Evolutionary conservation across 225 moss, liverwort and hornwort genomes (phyloP), one percentile per base, ranked within the genome.

Genomic region (Polytrichum formosum): DNA sequence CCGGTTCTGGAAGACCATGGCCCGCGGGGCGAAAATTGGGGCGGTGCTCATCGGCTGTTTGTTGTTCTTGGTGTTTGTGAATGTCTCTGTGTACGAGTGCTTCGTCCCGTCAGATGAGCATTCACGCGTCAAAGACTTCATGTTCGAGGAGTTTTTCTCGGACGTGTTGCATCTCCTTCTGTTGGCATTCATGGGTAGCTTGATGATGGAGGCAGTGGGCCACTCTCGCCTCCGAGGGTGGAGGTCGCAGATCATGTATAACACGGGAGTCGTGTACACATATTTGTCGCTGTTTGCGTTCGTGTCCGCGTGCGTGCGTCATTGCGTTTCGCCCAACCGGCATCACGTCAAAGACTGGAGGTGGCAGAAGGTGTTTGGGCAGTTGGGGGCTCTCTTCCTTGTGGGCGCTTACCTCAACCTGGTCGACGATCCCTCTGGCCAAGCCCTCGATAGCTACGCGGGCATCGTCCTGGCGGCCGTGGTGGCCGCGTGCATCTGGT

Each of bases 321-420:
- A 77, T 20, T 35, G 35, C 9, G 8, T 35, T 35, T 35, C 35
- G 35, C 35, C 26, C 7, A 8, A 0, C 3, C 54, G 56, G 65
- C 71, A 76, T 76, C 53, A 73, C 73, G 35, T 35, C 4, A 79
- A 79, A 2, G 85, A 85, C 30, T 85, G 85, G 85, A 74, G 85
- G 19, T 85, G 85, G 85, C 85, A 85, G 72, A 73, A 76, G 0
- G 82, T 85, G 69, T 85, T 85, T 19, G 82, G 72, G 5, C 85
- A 85, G 28, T 59, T 85, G 0, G 85, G 72, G 3, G 76, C 77
- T 35, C 20, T 82, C 20, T 23, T 82, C 4, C 76, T 85, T 53
- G 70, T 82, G 72, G 85, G 85, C 5, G 70, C 79, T 0, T 85
- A 79, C 54, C 71, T 85, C 6, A 26, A 74, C 6, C 79, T 72